A percentile compares a stretch with the other conserved stretches of the same genome.
phyloP scores from a whole-genome alignment of 208 protist species.

The Acanthamoeba castellanii region DNA sequence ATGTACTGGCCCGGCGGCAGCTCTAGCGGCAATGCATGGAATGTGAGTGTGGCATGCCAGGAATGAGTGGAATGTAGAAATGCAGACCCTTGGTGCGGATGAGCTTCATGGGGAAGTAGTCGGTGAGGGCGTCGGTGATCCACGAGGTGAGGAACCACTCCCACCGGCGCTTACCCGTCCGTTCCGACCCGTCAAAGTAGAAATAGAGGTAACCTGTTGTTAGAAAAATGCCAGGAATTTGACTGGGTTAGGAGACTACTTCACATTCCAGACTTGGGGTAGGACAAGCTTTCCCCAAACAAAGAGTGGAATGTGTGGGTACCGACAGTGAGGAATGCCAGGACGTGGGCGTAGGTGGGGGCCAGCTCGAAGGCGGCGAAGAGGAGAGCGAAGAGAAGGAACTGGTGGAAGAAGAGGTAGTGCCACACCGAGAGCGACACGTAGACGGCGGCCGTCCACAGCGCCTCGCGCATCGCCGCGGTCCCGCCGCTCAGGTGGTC shows the following conservation, averaged over 20 bases:
- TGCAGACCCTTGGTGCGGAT: not conserved
- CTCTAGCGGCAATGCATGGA: not conserved
- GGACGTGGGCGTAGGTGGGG: not conserved
- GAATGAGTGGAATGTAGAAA: not conserved
- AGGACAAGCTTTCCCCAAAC: not conserved
- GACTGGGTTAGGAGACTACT: not conserved
- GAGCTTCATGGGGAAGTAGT: conserved; percentile 46
- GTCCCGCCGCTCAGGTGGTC: not conserved
- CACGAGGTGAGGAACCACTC: conserved; percentile 39
- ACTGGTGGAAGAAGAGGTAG: conserved; percentile 60
- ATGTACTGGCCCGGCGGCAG: conserved; percentile 3
- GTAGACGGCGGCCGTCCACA: not conserved
- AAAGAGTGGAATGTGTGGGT: not conserved
- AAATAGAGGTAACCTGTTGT: not conserved
- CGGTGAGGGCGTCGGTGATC: conserved; percentile 1
- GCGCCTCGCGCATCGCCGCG: not conserved
- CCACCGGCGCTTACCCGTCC: not conserved
- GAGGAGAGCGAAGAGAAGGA: not conserved
- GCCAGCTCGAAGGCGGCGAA: not conserved
- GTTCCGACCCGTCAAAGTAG: conserved; percentile 3
- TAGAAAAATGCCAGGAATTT: not conserved
- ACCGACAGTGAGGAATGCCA: not conserved
- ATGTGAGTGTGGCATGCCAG: not conserved
- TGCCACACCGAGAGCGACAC: conserved; percentile 35
- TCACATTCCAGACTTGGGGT: not conserved